Base-by-base conservation (phyloP, 352 stramenopile genomes). In the Aphanomyces invadans region DNA sequence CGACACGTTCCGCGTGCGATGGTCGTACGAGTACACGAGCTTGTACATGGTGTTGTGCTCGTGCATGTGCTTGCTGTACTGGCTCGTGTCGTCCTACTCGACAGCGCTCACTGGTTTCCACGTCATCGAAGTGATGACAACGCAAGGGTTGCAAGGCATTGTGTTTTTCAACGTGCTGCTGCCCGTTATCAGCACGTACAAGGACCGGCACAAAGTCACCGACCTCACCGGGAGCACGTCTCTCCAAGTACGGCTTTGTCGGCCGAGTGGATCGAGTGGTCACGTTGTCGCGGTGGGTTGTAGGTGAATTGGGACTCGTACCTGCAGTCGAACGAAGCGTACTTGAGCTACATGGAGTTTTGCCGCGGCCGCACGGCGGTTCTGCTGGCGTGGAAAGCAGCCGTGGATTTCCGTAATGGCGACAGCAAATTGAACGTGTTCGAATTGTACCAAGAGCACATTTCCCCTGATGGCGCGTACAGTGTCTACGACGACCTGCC, bases 241-340 rank as follows among this genome's bases (percentile, higher is more conserved):
- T 4, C 60, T 59, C 19, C 60, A 67, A 29, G 60, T 67, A 52
- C 53, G 28, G 17, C 7, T 65, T 65, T 23, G 45, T 3, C 19
- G 12, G 26, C 4, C 46, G 12, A 54, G 9, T 12, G 19, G 17
- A 21, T 32, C 11, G 42, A 64, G n/a, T n/a, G n/a, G n/a, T n/a
- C n/a, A n/a, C n/a, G n/a, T n/a, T n/a, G n/a, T n/a, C n/a, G n/a
- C n/a, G n/a, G n/a, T 45, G 1, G 17, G 33, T 31, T 62, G 21
- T 57, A 67, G 60, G 60, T 59, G 15, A 67, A 67, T 23, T 46
- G 48, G 42, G 60, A 67, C 26, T 49, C 60, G 29, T 67, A 67
- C 26, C 19, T 67, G n/a, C 38, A 67, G 38, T 23, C 12, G 17
- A 25, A 45, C 4, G 60, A 67, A 38, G n/a, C 3, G 19, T 67